phyloP scores from a whole-genome alignment of 148 eudicot species.

The Persicaria tinctoria region DNA sequence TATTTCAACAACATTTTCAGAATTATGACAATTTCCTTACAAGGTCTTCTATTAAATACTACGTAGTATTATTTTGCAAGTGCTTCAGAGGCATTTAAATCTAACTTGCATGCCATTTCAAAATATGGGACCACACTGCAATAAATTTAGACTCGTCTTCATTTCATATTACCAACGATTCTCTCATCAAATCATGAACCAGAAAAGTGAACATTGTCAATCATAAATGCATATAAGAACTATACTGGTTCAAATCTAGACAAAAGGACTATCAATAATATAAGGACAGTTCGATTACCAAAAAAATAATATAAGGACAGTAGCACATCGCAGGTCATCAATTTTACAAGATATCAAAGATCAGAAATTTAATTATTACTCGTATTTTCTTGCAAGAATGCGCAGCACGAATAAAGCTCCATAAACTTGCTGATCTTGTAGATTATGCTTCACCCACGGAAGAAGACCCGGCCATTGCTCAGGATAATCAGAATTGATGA shows the following conservation, averaged over 20 bases:
- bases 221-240: neutral
- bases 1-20: neutral
- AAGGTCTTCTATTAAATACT: too few relatives aligned
- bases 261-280: neutral
- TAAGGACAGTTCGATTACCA: neutral
- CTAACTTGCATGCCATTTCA: neutral
- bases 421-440: slow-evolving; percentile 91
- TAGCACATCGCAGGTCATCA: neutral
- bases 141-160: neutral
- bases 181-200: neutral
- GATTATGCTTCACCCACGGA: slow-evolving; percentile 90
- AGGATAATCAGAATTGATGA: slow-evolving; percentile 88
- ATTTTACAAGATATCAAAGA: neutral
- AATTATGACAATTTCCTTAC: neutral
- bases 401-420: slow-evolving; percentile 92
- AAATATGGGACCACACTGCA: neutral
- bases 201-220: neutral
- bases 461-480: slow-evolving; percentile 98
- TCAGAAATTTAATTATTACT: slow-evolving; percentile 34
- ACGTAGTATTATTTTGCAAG: neutral
- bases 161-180: neutral
- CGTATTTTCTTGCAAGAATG: slow-evolving; percentile 94
- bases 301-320: neutral
- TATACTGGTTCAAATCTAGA: neutral
- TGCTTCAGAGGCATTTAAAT: neutral